These are phyloP conservation scores for Erythrobasidium hasegawianum DNA, from an alignment of 1,284 basidiomycete species.

Conservation along the genomic window DNA sequence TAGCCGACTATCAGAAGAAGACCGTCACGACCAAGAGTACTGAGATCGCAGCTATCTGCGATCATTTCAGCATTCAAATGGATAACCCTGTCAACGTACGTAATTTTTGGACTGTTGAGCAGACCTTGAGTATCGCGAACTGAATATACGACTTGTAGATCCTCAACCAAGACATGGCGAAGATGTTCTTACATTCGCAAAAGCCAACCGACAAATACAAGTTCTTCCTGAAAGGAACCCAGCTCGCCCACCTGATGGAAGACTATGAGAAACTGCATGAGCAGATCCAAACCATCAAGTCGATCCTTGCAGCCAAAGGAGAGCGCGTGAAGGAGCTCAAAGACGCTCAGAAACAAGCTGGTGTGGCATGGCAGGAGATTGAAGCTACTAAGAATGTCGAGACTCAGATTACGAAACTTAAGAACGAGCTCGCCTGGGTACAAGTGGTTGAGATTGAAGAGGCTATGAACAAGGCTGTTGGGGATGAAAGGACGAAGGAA, in stretches of 20 bases:
- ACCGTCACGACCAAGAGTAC: slow-evolving; percentile 72
- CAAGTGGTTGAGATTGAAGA: slow-evolving; percentile 63
- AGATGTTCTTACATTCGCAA: slow-evolving; percentile 83
- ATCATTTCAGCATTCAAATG: slow-evolving; percentile 87
- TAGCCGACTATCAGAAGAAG: slow-evolving; percentile 61
- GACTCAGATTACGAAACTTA: slow-evolving; percentile 64
- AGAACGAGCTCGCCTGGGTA: slow-evolving; percentile 83
- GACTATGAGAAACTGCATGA: slow-evolving; percentile 64
- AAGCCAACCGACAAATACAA: slow-evolving; percentile 84
- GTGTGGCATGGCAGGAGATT: slow-evolving; percentile 65
- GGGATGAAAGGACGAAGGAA: slow-evolving; percentile 21
- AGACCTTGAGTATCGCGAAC: not conserved
- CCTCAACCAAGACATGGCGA: slow-evolving; percentile 55
- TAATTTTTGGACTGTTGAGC: not conserved
- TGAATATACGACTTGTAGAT: slow-evolving; percentile 20
- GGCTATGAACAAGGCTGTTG: slow-evolving; percentile 47
- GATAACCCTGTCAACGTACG: slow-evolving; percentile 91
- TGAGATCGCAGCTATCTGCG: slow-evolving; percentile 79
- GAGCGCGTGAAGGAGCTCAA: slow-evolving; percentile 71
- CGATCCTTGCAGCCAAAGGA: slow-evolving; percentile 49
- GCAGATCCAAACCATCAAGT: slow-evolving; percentile 40
- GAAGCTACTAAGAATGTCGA: slow-evolving; percentile 67
- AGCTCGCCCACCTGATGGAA: slow-evolving; percentile 78
- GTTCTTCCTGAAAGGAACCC: slow-evolving; percentile 91
- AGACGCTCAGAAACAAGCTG: slow-evolving; percentile 59